Conservation (phyloP, 148 eudicot genomes). For the Tetragonia tetragonoides region DNA sequence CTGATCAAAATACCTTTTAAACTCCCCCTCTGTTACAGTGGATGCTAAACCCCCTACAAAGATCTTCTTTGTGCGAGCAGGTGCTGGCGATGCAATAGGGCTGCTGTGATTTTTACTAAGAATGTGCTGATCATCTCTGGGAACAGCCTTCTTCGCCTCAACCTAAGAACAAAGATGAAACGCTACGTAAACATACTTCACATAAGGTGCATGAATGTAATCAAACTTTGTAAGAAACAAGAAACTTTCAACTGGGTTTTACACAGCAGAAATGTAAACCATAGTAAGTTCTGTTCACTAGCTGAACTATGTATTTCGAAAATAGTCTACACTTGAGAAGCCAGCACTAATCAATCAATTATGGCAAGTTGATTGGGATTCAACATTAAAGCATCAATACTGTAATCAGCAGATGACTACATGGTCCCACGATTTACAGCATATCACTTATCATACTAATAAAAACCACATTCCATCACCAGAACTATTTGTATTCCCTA, state of each 20-base stretch:
- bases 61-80: slow-evolving; percentile 80
- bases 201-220: background rate
- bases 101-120: slow-evolving; percentile 55
- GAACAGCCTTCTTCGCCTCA: slow-evolving; percentile 98
- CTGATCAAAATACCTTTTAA: slow-evolving; percentile 83
- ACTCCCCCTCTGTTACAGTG: slow-evolving; percentile 83
- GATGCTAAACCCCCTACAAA: slow-evolving; percentile 97
- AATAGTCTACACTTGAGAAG: background rate
- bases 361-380: background rate
- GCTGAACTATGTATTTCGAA: background rate
- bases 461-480: background rate
- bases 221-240: background rate
- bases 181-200: background rate
- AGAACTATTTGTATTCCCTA: background rate
- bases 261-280: background rate
- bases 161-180: slow-evolving; percentile 44
- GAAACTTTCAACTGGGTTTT: slow-evolving; percentile 1
- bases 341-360: background rate
- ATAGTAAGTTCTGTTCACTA: background rate
- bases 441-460: background rate
- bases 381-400: background rate
- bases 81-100: slow-evolving; percentile 73
- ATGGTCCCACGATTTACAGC: background rate
- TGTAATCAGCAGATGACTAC: background rate
- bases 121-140: slow-evolving; percentile 79